A percentile compares a stretch with the other conserved stretches of the same genome.
Conservation (phyloP, 768 basidiomycete species). For the Pulveroboletus frians region DNA sequence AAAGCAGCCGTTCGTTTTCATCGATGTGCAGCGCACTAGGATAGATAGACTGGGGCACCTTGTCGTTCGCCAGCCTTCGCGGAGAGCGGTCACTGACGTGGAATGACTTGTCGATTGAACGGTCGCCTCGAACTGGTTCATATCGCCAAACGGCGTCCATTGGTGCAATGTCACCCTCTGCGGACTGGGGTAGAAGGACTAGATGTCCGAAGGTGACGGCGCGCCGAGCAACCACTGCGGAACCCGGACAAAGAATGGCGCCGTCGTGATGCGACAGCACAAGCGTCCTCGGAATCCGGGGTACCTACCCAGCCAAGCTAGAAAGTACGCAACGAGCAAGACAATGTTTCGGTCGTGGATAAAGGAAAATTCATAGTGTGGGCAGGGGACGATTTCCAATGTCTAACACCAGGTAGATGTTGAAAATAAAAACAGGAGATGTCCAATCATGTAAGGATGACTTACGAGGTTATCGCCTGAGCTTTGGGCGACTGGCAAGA, state of each 20-base stretch:
- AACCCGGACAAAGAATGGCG: constrained; percentile 13
- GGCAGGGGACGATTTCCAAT: constrained; percentile 1
- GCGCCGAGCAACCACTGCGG: constrained; percentile 27
- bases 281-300: constrained; percentile 15
- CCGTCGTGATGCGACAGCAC: constrained; percentile 3
- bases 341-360: constrained; percentile 1
- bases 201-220: constrained; percentile 19
- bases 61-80: constrained; percentile 3
- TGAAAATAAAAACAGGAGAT: not conserved
- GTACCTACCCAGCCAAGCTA: not conserved
- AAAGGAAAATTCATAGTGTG: not conserved
- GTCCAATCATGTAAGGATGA: not conserved
- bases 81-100: not conserved
- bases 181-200: constrained; percentile 10
- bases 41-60: not conserved
- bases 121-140: not conserved
- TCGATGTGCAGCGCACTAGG: constrained; percentile 2
- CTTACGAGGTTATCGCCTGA: constrained; percentile 12
- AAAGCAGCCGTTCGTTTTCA: constrained; percentile 18
- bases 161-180: not conserved
- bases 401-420: not conserved
- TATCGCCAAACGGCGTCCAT: not conserved
- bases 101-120: not conserved
- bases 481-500: constrained; percentile 1
- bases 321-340: constrained; percentile 1